These are phyloP conservation scores for Aureobasidium sp. DNA, from an alignment of 2,329 filamentous ascomycete species.

Conservation along the genomic window DNA sequence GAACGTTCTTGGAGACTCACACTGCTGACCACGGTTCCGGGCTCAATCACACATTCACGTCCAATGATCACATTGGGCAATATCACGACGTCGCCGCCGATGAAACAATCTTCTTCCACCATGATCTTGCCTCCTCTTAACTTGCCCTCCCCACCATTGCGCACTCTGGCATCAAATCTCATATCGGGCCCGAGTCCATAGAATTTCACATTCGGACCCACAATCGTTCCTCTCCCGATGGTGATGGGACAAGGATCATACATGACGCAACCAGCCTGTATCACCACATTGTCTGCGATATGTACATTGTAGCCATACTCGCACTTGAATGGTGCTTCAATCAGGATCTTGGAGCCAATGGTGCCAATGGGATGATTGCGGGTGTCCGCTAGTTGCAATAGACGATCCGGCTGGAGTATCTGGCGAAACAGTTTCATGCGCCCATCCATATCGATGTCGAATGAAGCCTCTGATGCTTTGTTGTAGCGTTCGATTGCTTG, in stretches of 20 bases:
- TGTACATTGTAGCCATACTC: slow-evolving; percentile 94
- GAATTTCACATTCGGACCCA: slow-evolving; percentile 78
- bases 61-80: slow-evolving; percentile 50
- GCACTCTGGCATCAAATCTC: slow-evolving; percentile 63
- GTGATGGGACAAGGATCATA: slow-evolving; percentile 77
- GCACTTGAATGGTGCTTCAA: slow-evolving; percentile 85
- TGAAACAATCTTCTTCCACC: slow-evolving; percentile 67
- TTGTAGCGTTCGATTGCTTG: slow-evolving; percentile 81
- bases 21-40: slow-evolving; percentile 49
- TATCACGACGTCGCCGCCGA: slow-evolving; percentile 57
- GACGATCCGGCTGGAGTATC: slow-evolving; percentile 58
- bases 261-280: slow-evolving; percentile 77
- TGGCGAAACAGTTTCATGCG: slow-evolving; percentile 63
- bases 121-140: slow-evolving; percentile 64
- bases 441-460: slow-evolving; percentile 59
- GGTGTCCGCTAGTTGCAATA: slow-evolving; percentile 27
- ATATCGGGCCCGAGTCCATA: slow-evolving; percentile 69
- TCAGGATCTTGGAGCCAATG: slow-evolving; percentile 67
- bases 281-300: slow-evolving; percentile 76
- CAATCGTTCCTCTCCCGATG: slow-evolving; percentile 66
- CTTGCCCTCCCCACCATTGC: slow-evolving; percentile 66
- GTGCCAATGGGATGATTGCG: slow-evolving; percentile 48
- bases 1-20: slow-evolving; percentile 38
- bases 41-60: slow-evolving; percentile 46
- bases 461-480: slow-evolving; percentile 67